phyloP scores from a whole-genome alignment of 768 basidiomycete genomes.

The Russula dissimulans region DNA sequence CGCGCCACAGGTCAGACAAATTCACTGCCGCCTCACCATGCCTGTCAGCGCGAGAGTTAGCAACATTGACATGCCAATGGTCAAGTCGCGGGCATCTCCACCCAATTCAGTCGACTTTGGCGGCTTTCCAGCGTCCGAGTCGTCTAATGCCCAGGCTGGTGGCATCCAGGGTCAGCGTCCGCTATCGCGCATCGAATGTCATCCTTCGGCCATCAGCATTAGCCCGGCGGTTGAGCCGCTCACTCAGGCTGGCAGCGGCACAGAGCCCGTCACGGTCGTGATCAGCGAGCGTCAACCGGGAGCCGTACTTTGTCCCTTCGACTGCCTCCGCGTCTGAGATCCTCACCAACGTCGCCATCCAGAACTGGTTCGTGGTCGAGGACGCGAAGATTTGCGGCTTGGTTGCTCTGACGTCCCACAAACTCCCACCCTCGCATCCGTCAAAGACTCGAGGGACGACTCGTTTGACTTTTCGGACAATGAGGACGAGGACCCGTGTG shows the following conservation, averaged over 20 bases:
- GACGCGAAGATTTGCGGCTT: background rate
- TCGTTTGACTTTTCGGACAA: background rate
- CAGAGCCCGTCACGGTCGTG: too few species aligned
- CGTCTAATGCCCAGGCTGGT: background rate
- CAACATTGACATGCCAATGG: background rate
- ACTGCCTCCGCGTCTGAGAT: constrained; percentile 12
- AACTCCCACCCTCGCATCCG: background rate
- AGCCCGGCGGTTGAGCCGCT: too few species aligned
- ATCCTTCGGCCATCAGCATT: too few species aligned
- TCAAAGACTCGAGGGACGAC: background rate
- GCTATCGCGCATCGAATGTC: too few species aligned
- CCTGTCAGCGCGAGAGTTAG: too few species aligned
- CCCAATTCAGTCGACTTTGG: too few species aligned
- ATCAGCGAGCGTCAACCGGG: too few species aligned
- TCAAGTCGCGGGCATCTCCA: background rate
- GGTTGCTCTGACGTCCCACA: background rate
- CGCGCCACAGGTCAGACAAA: background rate
- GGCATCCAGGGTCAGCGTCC: background rate
- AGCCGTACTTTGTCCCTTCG: background rate
- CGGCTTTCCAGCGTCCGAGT: background rate
- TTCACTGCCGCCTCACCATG: background rate
- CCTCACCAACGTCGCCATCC: constrained; percentile 6
- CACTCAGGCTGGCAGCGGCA: background rate
- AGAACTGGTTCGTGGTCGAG: background rate
- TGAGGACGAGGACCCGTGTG: too few species aligned